Evolutionary conservation across 1,139 yeast species (phyloP).

Genomic region (Wickerhamomyces sp.): DNA sequence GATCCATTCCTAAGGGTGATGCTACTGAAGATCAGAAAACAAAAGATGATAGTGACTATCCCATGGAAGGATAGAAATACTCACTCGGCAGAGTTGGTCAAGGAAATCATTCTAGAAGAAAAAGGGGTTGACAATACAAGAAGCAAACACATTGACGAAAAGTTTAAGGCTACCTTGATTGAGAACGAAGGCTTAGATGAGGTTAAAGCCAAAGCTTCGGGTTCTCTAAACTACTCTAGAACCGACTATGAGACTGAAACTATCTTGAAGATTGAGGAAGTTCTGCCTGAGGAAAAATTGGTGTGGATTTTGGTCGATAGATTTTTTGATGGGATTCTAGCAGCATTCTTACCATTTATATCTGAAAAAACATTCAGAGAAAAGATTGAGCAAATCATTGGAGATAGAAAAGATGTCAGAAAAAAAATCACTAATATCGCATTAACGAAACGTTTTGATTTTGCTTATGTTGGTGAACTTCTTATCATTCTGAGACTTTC

Average conservation of each 20-base stretch:
- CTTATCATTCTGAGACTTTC: conserved; percentile 39
- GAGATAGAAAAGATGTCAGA: conserved; percentile 18
- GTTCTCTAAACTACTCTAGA: conserved; percentile 9
- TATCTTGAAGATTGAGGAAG: conserved; percentile 30
- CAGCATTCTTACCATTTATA: conserved; percentile 42
- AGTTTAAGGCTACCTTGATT: conserved; percentile 26
- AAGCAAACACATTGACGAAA: conserved; percentile 18
- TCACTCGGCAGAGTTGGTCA: conserved; percentile 19
- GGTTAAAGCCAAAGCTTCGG: conserved; percentile 14
- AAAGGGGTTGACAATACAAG: conserved; percentile 6
- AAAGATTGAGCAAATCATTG: conserved; percentile 26
- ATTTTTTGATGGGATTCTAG: conserved; percentile 37
- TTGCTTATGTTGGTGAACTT: conserved; percentile 41
- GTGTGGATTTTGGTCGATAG: conserved; percentile 43
- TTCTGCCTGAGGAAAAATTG: conserved; percentile 39
- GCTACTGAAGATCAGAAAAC: conserved; percentile 25
- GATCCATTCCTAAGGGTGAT: conserved; percentile 41
- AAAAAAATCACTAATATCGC: conserved; percentile 20
- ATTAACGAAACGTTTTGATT: conserved; percentile 38
- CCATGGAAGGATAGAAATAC: conserved; percentile 25
- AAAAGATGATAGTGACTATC: conserved; percentile 9
- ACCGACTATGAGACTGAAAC: conserved; percentile 22
- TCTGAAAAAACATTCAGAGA: conserved; percentile 37
- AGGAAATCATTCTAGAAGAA: conserved; percentile 20
- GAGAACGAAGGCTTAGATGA: conserved; percentile 34